A percentile compares a stretch with the other conserved stretches of the same genome.
Conservation (phyloP, 352 stramenopile genomes). For the Phytophthora melonis region DNA sequence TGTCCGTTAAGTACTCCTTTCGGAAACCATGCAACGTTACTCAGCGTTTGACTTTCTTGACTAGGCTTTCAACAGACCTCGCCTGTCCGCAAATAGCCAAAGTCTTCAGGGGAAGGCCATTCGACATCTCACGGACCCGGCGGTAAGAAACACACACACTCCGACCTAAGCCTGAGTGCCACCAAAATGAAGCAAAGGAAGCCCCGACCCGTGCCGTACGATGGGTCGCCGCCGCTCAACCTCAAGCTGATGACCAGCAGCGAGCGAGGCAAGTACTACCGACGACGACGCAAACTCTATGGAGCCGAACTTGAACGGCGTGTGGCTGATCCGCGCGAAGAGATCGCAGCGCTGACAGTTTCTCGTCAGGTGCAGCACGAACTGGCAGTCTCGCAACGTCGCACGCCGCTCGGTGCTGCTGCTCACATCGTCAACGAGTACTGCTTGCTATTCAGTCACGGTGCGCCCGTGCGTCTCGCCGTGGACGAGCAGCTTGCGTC, state of each 20-base stretch:
- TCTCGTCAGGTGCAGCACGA: slow-evolving; percentile 43
- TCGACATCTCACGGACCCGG: too few species aligned
- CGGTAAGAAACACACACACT: too few species aligned
- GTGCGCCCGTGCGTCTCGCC: slow-evolving; percentile 49
- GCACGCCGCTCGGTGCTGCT: slow-evolving; percentile 30
- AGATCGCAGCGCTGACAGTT: slow-evolving; percentile 53
- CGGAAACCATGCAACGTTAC: too few species aligned
- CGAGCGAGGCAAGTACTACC: slow-evolving; percentile 75
- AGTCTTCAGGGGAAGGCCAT: too few species aligned
- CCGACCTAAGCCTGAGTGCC: too few species aligned
- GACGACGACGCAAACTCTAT: slow-evolving; percentile 61
- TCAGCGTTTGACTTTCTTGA: too few species aligned
- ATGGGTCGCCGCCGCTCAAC: slow-evolving; percentile 18
- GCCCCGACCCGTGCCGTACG: too few species aligned
- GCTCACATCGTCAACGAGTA: slow-evolving; percentile 61
- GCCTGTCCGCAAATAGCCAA: too few species aligned
- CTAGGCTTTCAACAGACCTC: too few species aligned
- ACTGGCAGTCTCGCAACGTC: slow-evolving; percentile 33
- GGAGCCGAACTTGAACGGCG: slow-evolving; percentile 38
- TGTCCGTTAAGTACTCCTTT: too few species aligned
- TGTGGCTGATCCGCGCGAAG: slow-evolving; percentile 54
- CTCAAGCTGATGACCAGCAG: slow-evolving; percentile 69
- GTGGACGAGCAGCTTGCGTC: slow-evolving; percentile 39
- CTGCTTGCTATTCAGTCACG: slow-evolving; percentile 56
- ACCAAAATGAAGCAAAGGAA: too few species aligned